A percentile compares a stretch with the other conserved stretches of the same genome.
phyloP scores from a whole-genome alignment of 2,329 filamentous ascomycete species.

The Nannizzia gypsea region DNA sequence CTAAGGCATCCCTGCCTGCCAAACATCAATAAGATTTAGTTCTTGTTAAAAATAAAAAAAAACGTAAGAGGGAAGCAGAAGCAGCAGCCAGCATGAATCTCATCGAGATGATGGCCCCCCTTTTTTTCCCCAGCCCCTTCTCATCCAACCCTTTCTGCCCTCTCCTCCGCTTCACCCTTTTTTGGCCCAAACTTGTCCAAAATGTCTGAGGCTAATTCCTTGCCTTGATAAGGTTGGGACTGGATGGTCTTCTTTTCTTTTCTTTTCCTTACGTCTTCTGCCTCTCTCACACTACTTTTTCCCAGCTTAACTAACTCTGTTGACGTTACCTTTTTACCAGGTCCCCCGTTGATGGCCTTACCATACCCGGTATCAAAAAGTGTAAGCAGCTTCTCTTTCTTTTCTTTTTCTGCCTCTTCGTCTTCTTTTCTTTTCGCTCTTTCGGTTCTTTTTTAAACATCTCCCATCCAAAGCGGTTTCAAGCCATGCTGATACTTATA shows the following conservation, averaged over 20 bases:
- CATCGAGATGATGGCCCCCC: background rate
- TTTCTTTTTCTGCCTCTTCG: background rate
- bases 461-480: background rate
- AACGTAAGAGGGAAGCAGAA: background rate
- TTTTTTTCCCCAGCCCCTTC: background rate
- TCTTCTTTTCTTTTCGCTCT: background rate
- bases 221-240: background rate
- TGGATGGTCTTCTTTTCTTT: background rate
- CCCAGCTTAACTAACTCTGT: background rate
- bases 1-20: background rate
- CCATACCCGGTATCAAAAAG: background rate
- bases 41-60: background rate
- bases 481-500: background rate
- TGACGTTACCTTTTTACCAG: background rate
- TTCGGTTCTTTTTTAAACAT: constrained; percentile 3
- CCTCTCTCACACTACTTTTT: background rate
- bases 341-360: constrained; percentile 3
- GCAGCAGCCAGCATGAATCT: background rate
- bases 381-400: background rate
- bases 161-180: background rate
- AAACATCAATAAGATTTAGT: background rate
- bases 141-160: background rate
- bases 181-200: background rate
- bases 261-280: background rate
- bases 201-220: constrained; percentile 2